Conservation (phyloP, 2,329 filamentous ascomycete species). For the Colletotrichum somersetense region DNA sequence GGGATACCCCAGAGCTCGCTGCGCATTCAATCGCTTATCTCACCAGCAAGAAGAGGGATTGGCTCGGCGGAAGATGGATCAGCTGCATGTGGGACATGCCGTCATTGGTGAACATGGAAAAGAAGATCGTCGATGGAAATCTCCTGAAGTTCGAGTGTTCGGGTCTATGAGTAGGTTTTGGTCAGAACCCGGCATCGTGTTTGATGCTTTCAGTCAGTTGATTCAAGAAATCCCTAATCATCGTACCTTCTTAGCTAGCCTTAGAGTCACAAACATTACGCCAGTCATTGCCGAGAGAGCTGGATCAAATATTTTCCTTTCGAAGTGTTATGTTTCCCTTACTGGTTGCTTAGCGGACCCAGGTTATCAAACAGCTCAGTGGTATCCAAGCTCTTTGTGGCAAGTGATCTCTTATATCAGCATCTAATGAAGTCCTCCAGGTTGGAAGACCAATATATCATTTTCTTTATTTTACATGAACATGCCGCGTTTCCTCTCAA, state of each 20-base stretch:
- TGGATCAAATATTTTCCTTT: no score
- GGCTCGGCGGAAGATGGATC: conserved; percentile 38
- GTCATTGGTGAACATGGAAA: conserved; percentile 27
- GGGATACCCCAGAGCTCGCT: conserved; percentile 39
- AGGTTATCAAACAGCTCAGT: no score
- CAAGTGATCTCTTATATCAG: no score
- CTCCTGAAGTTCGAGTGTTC: conserved; percentile 39
- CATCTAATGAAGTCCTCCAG: no score
- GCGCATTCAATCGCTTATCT: conserved; percentile 38
- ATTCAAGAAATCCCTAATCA: neutral
- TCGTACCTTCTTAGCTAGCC: neutral
- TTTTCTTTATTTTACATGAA: neutral
- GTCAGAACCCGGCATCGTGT: neutral
- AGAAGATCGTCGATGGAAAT: conserved; percentile 25
- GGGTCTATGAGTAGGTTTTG: conserved; percentile 15
- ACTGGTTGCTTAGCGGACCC: no score
- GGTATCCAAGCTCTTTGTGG: no score
- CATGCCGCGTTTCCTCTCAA: neutral
- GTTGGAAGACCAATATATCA: neutral
- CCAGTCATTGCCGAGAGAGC: neutral
- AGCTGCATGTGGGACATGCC: conserved; percentile 44
- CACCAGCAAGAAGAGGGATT: conserved; percentile 34
- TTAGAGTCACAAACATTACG: neutral
- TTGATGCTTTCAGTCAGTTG: neutral
- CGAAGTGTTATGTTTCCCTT: no score